Evolutionary conservation across 1,284 basidiomycete species (phyloP).

Genomic region (Ganoderma meredithae): DNA sequence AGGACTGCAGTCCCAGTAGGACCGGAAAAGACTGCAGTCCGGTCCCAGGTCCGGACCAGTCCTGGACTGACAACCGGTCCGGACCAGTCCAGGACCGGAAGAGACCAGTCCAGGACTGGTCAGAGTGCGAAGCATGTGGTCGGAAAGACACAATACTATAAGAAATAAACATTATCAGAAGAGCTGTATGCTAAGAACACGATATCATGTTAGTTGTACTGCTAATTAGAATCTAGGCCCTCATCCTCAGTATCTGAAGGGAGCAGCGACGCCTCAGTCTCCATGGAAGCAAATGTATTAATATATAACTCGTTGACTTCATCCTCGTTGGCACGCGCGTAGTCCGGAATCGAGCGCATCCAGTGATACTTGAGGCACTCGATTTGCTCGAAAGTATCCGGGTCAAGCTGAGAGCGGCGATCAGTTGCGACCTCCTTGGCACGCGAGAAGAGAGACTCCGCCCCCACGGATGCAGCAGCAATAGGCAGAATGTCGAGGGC

Average conservation of each 20-base stretch:
- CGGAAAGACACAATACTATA: neutral
- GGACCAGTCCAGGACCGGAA: neutral
- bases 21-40: neutral
- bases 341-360: neutral
- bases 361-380: conserved; percentile 5
- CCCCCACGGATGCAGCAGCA: neutral
- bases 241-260: neutral
- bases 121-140: no score
- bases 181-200: neutral
- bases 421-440: conserved; percentile 1
- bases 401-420: neutral
- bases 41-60: neutral
- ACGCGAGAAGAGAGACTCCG: conserved; percentile 9
- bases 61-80: neutral
- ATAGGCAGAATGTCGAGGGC: conserved; percentile 6
- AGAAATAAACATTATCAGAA: no score
- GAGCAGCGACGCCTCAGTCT: neutral
- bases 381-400: conserved; percentile 19
- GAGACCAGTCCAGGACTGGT: neutral
- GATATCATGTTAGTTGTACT: neutral
- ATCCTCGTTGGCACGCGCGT: neutral
- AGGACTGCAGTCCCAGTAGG: neutral
- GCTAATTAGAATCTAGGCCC: neutral
- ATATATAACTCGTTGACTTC: neutral
- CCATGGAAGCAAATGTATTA: neutral